Percentiles rank a stretch among this genome's conserved stretches.
These are phyloP conservation scores for Microsporum canis DNA, from an alignment of 2,329 filamentous ascomycete genomes.

Conservation along the genomic window DNA sequence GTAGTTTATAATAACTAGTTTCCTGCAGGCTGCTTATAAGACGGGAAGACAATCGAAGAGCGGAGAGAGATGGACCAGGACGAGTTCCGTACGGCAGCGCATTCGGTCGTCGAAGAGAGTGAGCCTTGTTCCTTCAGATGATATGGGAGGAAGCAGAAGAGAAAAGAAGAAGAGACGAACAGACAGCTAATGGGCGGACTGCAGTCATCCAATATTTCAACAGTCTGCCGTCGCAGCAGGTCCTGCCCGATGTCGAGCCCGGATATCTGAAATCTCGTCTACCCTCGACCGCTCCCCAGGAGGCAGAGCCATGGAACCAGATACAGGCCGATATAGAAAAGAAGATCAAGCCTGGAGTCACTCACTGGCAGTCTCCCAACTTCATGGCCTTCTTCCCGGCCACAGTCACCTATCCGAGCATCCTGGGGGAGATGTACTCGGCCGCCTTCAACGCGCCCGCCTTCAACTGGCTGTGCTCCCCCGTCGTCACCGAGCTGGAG, in stretches of 20 bases:
- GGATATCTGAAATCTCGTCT: conserved; percentile 77
- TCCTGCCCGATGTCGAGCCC: conserved; percentile 66
- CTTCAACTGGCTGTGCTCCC: conserved; percentile 96
- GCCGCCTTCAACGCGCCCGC: conserved; percentile 79
- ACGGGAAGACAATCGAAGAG: neutral
- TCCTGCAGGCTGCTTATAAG: neutral
- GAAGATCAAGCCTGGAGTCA: conserved; percentile 83
- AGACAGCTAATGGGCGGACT: neutral
- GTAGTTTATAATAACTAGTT: neutral
- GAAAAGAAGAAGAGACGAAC: neutral
- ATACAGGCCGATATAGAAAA: conserved; percentile 75
- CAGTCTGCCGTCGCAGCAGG: conserved; percentile 55
- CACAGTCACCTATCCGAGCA: conserved; percentile 65
- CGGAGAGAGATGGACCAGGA: conserved; percentile 57
- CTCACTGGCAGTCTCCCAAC: conserved; percentile 87
- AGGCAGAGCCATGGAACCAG: conserved; percentile 59
- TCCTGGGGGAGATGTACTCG: conserved; percentile 86
- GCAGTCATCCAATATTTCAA: conserved; percentile 77
- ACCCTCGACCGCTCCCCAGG: conserved; percentile 53
- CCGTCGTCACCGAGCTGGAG: conserved; percentile 85
- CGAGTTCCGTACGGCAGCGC: conserved; percentile 66
- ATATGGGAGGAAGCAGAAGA: no score
- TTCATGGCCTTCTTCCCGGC: conserved; percentile 96
- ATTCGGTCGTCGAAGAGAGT: conserved; percentile 75
- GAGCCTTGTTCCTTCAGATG: conserved; percentile 9